These are phyloP conservation scores for Globisporangium paroecandrum DNA, from an alignment of 352 stramenopile species.

Conservation along the genomic window DNA sequence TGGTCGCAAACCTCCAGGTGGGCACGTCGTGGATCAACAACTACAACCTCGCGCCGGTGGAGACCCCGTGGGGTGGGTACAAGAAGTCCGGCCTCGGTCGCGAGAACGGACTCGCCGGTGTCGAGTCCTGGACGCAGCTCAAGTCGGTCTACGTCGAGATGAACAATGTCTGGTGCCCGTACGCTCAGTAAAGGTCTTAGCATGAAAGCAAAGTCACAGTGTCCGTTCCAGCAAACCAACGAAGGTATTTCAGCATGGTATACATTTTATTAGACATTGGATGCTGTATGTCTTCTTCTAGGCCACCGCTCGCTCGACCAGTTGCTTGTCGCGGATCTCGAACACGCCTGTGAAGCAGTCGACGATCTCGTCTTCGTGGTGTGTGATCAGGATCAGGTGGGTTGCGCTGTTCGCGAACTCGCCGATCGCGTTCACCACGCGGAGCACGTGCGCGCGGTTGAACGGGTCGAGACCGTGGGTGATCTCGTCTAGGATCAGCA, in stretches of 20 bases:
- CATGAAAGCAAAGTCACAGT: background rate
- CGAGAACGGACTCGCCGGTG: slow-evolving; percentile 87
- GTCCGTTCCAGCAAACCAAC: background rate
- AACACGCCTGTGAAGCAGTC: slow-evolving; percentile 76
- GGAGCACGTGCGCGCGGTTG: slow-evolving; percentile 73
- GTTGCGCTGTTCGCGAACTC: slow-evolving; percentile 35
- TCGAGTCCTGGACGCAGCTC: slow-evolving; percentile 89
- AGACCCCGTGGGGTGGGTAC: slow-evolving; percentile 88
- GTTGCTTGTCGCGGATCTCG: slow-evolving; percentile 68
- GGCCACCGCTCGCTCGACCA: slow-evolving; percentile 26
- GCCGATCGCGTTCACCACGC: slow-evolving; percentile 73
- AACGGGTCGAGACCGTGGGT: slow-evolving; percentile 89
- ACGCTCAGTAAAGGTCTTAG: slow-evolving; percentile 27
- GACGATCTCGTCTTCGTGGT: slow-evolving; percentile 90
- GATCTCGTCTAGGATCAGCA: slow-evolving; percentile 92
- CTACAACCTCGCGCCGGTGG: slow-evolving; percentile 85
- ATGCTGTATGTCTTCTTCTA: slow-evolving; percentile 15
- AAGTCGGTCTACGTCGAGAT: slow-evolving; percentile 89
- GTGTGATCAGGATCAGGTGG: slow-evolving; percentile 89
- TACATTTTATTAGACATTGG: background rate
- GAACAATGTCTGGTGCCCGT: slow-evolving; percentile 69
- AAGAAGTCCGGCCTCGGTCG: slow-evolving; percentile 91
- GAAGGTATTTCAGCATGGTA: background rate
- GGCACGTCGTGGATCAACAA: slow-evolving; percentile 89
- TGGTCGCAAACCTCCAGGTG: slow-evolving; percentile 63